Base-by-base conservation (phyloP, 129 eudicot species). In the Pittosporum tobira region DNA sequence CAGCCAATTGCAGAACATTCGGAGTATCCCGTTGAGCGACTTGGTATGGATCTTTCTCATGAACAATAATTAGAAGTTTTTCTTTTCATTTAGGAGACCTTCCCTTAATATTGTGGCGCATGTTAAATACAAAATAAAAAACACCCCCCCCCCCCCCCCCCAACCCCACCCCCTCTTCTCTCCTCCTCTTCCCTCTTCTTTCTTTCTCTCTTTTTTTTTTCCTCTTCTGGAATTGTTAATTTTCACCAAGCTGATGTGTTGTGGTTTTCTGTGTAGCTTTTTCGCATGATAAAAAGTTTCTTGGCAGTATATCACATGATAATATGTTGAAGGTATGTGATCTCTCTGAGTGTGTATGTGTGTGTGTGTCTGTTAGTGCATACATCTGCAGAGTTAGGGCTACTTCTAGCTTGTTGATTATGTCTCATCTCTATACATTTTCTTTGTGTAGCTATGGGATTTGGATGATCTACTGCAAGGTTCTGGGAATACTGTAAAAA, bases 1-100 rank as follows among this genome's bases (percentile, higher is more conserved):
- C 99, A 93, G 82, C 99, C 99, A 58, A 83, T 93, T 59, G 99
- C 94, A 8, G 99, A 93, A 74, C 99, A 93, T 69, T 93, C 99
- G 3, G 96, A 93, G 56, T 83, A 74, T 68, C 96, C 96, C 2
- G 90, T 93, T 66, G 99, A 93, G 60, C 85, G 99, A 64, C 96
- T 93, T 69, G 99, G 99, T 93, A 87, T 16, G 75, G 24, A 55
- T 80, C 44, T 29, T 59, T 61, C 64, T 54, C 45, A 53, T 19
- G 37, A 23, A 38, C 4, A 48, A 40, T 47, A 52, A 0, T 48
- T 13, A 7, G 3, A 19, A 48, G 18, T 10, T 48, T 40, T 14
- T 8, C 0, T 48, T 27, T 16, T 37, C 16, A 19, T 36, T 7
- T 20, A 1, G 3, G 2, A 26, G 47, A 34, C 21, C 25, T 55